Percentiles rank a stretch among this genome's conserved stretches.
These are phyloP conservation scores for Lactarius vividus DNA, from an alignment of 768 basidiomycete genomes.

Conservation along the genomic window DNA sequence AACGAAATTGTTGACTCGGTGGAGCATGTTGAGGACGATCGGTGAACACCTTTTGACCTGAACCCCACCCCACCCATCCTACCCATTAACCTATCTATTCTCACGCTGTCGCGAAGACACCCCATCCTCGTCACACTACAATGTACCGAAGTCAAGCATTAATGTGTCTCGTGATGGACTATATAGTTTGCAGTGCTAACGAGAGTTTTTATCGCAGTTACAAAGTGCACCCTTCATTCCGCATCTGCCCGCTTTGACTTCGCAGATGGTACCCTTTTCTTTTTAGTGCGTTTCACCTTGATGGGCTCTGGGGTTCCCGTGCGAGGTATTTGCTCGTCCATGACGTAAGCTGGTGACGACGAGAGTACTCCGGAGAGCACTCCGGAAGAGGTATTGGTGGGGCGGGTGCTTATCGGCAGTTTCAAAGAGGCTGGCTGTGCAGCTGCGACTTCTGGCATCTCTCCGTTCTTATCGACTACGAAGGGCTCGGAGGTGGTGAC, in stretches of 20 bases:
- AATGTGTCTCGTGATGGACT: constrained; percentile 21
- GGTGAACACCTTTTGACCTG: constrained; percentile 35
- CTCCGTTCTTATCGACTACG: constrained; percentile 25
- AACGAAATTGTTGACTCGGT: constrained; percentile 94
- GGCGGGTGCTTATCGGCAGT: constrained; percentile 28
- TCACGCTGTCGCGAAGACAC: constrained; percentile 5
- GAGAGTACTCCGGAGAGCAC: constrained; percentile 36
- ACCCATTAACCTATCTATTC: constrained; percentile 24
- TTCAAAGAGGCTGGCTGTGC: constrained; percentile 18
- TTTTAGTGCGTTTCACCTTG: constrained; percentile 72
- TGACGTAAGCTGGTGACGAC: constrained; percentile 56
- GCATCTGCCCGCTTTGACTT: constrained; percentile 64
- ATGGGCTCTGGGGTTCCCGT: constrained; percentile 67
- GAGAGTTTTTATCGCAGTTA: constrained; percentile 6
- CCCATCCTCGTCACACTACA: constrained; percentile 8
- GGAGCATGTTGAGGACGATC: constrained; percentile 81
- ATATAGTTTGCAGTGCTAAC: constrained; percentile 19
- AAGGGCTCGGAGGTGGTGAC: constrained; percentile 17
- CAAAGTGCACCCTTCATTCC: constrained; percentile 29
- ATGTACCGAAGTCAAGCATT: constrained; percentile 23
- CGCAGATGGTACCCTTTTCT: constrained; percentile 50
- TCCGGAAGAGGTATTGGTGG: not conserved
- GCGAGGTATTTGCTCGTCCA: constrained; percentile 47
- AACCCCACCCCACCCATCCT: constrained; percentile 1
- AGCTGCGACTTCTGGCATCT: constrained; percentile 26